A percentile compares a stretch with the other conserved stretches of the same genome.
Evolutionary conservation across 164 flowering plant species (phyloP).

Genomic region (Tetrastigma voinierianum): DNA sequence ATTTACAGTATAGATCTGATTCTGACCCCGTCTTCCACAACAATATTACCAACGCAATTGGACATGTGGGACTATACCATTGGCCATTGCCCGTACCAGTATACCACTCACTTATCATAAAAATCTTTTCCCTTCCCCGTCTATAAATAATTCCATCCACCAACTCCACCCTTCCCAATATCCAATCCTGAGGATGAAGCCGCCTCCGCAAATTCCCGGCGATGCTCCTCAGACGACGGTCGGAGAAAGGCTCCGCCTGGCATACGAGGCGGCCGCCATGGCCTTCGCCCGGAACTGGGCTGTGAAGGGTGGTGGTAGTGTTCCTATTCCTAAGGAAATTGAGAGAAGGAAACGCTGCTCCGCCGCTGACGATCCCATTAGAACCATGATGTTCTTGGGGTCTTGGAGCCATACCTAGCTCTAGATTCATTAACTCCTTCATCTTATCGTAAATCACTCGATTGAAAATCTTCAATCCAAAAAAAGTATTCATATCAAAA

Average conservation of each 20-base stretch:
- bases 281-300: conserved; percentile 4
- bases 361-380: conserved; percentile 54
- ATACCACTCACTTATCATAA: neutral
- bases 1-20: no score
- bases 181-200: conserved; percentile 30
- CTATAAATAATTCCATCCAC: conserved; percentile 19
- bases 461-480: no score
- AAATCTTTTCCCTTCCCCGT: neutral
- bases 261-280: conserved; percentile 17
- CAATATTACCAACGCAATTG: conserved; percentile 15
- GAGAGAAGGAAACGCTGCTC: conserved; percentile 29
- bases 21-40: conserved; percentile 20
- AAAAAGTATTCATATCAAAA: no score
- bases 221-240: conserved; percentile 25
- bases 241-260: conserved; percentile 37
- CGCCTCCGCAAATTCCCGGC: conserved; percentile 28
- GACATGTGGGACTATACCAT: conserved; percentile 10
- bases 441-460: no score
- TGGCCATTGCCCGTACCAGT: no score
- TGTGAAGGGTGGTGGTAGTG: neutral
- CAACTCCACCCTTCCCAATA: conserved; percentile 10
- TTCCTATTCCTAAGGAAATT: conserved; percentile 15
- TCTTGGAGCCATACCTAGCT: conserved; percentile 63
- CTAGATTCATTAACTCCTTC: neutral
- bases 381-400: conserved; percentile 70